phyloP scores from a whole-genome alignment of 1,139 yeast genomes.

The Wickerhamomyces sp. region DNA sequence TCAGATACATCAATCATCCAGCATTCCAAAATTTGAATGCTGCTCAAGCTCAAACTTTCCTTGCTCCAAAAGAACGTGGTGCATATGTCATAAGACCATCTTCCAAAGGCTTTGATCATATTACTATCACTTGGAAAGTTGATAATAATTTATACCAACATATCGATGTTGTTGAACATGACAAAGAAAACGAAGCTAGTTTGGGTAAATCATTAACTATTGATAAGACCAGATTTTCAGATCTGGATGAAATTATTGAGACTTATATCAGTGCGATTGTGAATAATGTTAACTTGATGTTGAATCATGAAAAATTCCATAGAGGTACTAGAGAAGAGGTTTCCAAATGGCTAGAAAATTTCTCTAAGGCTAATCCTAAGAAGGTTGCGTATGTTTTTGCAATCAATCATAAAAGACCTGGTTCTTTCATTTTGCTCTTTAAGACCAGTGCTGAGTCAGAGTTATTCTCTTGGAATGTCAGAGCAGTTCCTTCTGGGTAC shows the following conservation, averaged over 20 bases:
- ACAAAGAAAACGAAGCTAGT: constrained; percentile 57
- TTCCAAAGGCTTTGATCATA: constrained; percentile 79
- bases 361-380: constrained; percentile 86
- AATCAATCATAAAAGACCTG: constrained; percentile 86
- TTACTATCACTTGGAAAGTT: constrained; percentile 95
- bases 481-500: constrained; percentile 82
- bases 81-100: constrained; percentile 95
- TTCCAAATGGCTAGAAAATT: constrained; percentile 81
- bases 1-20: constrained; percentile 88
- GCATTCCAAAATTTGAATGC: constrained; percentile 79
- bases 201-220: constrained; percentile 61
- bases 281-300: constrained; percentile 79
- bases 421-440: constrained; percentile 84
- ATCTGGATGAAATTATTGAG: constrained; percentile 89
- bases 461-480: constrained; percentile 84
- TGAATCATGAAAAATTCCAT: constrained; percentile 82
- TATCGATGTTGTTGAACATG: constrained; percentile 75
- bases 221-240: constrained; percentile 69
- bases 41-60: constrained; percentile 86
- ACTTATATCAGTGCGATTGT: constrained; percentile 86
- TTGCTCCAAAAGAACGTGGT: constrained; percentile 87
- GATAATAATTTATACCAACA: constrained; percentile 90
- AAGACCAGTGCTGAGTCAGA: constrained; percentile 71
- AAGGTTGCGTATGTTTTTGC: constrained; percentile 91
- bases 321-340: constrained; percentile 78